phyloP scores from a whole-genome alignment of 495 filamentous ascomycete species.

The Penicillium salamii region DNA sequence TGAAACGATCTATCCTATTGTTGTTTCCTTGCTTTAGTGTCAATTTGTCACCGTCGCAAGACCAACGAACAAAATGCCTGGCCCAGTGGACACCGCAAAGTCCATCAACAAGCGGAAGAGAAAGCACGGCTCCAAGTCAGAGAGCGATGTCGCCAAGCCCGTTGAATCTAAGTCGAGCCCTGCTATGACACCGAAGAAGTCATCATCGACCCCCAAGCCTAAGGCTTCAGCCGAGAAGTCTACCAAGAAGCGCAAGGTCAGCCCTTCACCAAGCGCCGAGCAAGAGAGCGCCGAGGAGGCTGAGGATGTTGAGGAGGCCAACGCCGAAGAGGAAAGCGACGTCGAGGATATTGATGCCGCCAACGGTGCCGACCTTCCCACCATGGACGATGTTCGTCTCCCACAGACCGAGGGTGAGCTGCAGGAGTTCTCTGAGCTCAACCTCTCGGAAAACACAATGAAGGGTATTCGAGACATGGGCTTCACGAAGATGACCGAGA shows the following conservation, averaged over 20 bases:
- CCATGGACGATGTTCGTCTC: constrained; percentile 49
- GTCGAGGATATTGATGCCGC: constrained; percentile 20
- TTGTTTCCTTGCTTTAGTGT: background rate
- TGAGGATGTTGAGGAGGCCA: constrained; percentile 21
- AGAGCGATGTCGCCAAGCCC: constrained; percentile 28
- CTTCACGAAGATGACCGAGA: constrained; percentile 94
- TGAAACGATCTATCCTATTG: constrained; percentile 2
- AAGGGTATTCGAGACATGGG: constrained; percentile 87
- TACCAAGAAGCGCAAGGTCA: constrained; percentile 39
- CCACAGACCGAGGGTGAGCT: constrained; percentile 54
- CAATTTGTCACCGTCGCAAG: constrained; percentile 1
- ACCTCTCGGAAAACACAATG: constrained; percentile 81
- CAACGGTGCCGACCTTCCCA: constrained; percentile 47
- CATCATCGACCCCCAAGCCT: constrained; percentile 14
- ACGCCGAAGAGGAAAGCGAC: constrained; percentile 17
- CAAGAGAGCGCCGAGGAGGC: constrained; percentile 28
- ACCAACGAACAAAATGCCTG: constrained; percentile 27
- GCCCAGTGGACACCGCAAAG: constrained; percentile 51
- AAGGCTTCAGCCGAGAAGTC: constrained; percentile 24
- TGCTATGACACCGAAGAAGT: constrained; percentile 22
- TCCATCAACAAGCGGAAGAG: constrained; percentile 68
- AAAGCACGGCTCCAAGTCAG: constrained; percentile 41
- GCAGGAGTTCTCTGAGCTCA: constrained; percentile 73
- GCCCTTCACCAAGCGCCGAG: constrained; percentile 29
- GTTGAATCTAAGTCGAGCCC: constrained; percentile 23